Conservation (phyloP, 1,284 basidiomycete species). For the Cerrena zonata region DNA sequence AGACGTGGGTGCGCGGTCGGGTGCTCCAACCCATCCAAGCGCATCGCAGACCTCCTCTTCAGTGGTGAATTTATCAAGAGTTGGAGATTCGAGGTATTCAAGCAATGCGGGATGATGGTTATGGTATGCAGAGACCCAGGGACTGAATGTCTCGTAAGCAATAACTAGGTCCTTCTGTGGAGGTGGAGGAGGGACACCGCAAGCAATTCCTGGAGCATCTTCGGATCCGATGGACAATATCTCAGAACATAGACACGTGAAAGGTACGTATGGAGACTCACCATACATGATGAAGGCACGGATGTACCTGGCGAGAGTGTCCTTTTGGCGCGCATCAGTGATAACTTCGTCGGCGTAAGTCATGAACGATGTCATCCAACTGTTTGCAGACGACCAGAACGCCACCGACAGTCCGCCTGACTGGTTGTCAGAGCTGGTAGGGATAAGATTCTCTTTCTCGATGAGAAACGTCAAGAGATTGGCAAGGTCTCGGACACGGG, state of each 20-base stretch:
- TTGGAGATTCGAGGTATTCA: neutral
- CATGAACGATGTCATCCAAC: neutral
- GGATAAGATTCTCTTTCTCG: neutral
- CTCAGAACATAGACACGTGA: neutral
- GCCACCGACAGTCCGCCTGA: neutral
- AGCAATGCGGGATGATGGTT: neutral
- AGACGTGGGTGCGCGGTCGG: neutral
- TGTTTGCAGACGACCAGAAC: conserved; percentile 2
- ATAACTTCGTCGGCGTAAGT: neutral
- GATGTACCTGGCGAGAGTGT: neutral
- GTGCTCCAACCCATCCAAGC: neutral
- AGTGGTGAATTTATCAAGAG: neutral
- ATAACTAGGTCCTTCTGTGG: neutral
- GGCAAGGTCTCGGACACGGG: conserved; percentile 3
- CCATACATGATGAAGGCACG: neutral
- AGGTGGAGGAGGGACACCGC: neutral
- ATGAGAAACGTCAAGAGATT: conserved; percentile 1
- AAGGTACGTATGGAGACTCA: neutral
- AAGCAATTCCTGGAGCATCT: neutral
- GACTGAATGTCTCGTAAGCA: neutral
- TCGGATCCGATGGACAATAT: neutral
- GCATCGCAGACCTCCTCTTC: neutral
- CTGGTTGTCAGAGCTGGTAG: neutral
- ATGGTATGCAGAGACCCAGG: neutral
- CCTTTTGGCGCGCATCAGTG: neutral